Evolutionary conservation across 148 eudicot species (phyloP), one percentile per base, ranked within the genome.

Genomic region (Spergularia marina): DNA sequence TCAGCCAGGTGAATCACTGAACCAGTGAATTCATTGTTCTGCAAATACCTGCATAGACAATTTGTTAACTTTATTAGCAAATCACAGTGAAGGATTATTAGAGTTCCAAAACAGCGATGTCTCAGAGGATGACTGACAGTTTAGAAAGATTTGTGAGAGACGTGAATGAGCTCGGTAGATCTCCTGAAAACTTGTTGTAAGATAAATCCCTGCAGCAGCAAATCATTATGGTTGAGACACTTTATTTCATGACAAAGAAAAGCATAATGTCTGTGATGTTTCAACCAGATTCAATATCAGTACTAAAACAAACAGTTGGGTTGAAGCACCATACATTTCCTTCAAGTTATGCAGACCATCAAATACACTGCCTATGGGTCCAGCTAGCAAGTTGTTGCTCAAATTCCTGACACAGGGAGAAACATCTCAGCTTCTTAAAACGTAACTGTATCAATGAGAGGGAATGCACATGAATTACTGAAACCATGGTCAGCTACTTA

Each of bases 131-230:
- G 66, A 87, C 97, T 86, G 65, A 94, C 98, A 94, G 55, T 82
- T 75, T 72, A 51, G 86, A 82, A 58, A 94, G 92, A 68, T 88
- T 90, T 64, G 66, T 86, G 77, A 90, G 78, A 69, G 86, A 80
- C 79, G 80, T 75, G 81, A 94, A 89, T 34, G 92, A 94, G 69
- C 80, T 81, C 2, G 98, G 98, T 18, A 94, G 87, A 84, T 94
- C 96, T 81, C 98, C 96, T 17, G 77, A 77, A 77, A 94, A 85
- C 74, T 81, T 81, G 83, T 94, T 94, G 88, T 84, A 84, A 52
- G 98, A 94, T 68, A 91, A 73, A 81, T 94, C 98, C 98, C 98
- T 94, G 86, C 23, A 77, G 41, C 76, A 82, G 30, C 23, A 71
- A 13, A 64, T 7, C 39, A 4, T 59, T 23, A 18, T 61, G 21